A percentile compares a stretch with the other conserved stretches of the same genome.
Evolutionary conservation across 108 stramenopile genomes (phyloP).

Genomic region (Epipyxis sp.): DNA sequence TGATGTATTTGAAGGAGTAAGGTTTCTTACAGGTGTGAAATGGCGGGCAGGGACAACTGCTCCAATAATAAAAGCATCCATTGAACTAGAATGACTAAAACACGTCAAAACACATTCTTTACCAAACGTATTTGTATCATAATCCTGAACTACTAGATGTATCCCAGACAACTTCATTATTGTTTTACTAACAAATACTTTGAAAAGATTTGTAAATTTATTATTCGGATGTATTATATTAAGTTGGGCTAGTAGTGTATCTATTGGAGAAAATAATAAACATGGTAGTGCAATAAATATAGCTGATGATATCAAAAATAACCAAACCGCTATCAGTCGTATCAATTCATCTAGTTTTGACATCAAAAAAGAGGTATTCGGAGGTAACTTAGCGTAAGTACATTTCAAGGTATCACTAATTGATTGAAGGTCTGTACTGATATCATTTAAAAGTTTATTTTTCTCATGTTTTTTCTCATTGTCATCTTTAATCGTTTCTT

Average conservation of each 20-base stretch:
- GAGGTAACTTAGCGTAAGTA: too few species aligned
- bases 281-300: not conserved
- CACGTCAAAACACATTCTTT: slow-evolving; percentile 10
- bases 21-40: not conserved
- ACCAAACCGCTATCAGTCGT: not conserved
- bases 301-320: not conserved
- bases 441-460: too few species aligned
- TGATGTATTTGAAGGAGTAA: not conserved
- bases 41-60: not conserved
- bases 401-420: too few species aligned
- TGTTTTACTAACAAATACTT: not conserved
- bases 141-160: not conserved
- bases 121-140: not conserved
- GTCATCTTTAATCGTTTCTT: too few species aligned
- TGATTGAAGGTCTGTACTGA: too few species aligned
- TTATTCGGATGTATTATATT: not conserved
- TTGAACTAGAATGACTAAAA: slow-evolving; percentile 22
- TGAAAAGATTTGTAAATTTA: not conserved
- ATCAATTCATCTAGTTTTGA: not conserved
- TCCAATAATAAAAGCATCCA: slow-evolving; percentile 27
- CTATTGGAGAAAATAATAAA: slow-evolving; percentile 2
- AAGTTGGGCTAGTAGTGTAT: not conserved
- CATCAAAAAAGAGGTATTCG: too few species aligned
- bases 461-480: too few species aligned
- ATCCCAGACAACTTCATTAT: slow-evolving; percentile 15